Conservation (phyloP, 225 moss, liverwort and hornwort genomes). For the Polytrichum formosum region DNA sequence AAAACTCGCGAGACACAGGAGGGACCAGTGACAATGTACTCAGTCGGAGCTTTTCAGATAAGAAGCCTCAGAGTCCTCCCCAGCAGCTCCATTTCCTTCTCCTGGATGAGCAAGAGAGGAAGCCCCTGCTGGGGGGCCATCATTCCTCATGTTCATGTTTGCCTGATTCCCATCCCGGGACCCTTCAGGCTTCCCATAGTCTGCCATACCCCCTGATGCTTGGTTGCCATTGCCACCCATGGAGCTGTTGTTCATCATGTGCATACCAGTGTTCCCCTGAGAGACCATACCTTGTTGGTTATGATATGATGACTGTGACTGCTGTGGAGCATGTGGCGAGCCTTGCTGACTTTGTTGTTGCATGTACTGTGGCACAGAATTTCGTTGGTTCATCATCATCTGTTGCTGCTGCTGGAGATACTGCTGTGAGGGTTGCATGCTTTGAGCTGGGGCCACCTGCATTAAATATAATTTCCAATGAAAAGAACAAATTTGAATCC, state of each 20-base stretch:
- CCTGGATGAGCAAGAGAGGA: conserved; percentile 30
- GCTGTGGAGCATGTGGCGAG: conserved; percentile 33
- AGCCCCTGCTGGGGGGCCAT: conserved; percentile 30
- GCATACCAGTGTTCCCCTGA: conserved; percentile 43
- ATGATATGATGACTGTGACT: conserved; percentile 48
- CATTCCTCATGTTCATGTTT: conserved; percentile 35
- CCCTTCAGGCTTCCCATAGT: conserved; percentile 44
- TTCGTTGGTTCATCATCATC: conserved; percentile 55
- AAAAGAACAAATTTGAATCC: neutral
- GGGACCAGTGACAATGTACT: conserved; percentile 7
- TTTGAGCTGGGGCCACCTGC: conserved; percentile 40
- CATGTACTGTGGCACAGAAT: conserved; percentile 45
- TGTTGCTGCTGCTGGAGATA: conserved; percentile 40
- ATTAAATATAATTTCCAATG: neutral
- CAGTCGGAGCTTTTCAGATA: conserved; percentile 46
- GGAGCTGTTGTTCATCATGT: conserved; percentile 34
- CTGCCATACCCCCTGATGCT: conserved; percentile 31
- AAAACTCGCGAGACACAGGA: neutral
- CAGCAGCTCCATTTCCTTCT: conserved; percentile 50
- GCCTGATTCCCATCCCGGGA: conserved; percentile 41
- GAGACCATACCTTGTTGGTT: conserved; percentile 48
- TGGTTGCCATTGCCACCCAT: conserved; percentile 56
- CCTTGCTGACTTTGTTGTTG: conserved; percentile 46
- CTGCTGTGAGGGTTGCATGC: conserved; percentile 49
- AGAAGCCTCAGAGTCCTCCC: conserved; percentile 51